These are phyloP conservation scores for Blastocrithidia nonstop DNA, from an alignment of 208 protist genomes.

Conservation along the genomic window DNA sequence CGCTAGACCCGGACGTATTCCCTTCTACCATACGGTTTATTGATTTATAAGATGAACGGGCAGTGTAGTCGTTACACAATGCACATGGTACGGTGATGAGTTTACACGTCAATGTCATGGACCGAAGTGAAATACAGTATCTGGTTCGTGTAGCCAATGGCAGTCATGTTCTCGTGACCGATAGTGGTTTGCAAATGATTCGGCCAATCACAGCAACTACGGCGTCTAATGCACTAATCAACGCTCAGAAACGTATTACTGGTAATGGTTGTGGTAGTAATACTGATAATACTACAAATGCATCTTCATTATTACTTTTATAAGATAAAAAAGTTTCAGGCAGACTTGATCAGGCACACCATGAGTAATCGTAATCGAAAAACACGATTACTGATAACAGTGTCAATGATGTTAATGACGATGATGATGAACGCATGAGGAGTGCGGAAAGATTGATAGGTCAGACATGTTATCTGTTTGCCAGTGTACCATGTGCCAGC, in stretches of 20 bases:
- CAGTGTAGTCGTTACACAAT: constrained; percentile 32
- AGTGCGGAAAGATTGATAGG: constrained; percentile 25
- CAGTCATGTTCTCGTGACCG: constrained; percentile 66
- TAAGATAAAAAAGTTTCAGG: not conserved
- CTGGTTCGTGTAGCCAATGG: constrained; percentile 66
- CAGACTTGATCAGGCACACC: not conserved
- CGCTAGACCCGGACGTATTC: constrained; percentile 61
- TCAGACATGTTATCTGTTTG: constrained; percentile 34
- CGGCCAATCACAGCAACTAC: constrained; percentile 37
- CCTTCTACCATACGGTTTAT: constrained; percentile 68
- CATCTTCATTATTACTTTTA: not conserved
- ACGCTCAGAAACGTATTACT: too few species aligned
- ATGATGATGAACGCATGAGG: not conserved
- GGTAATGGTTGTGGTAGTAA: too few species aligned
- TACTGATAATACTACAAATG: not conserved
- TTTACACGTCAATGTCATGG: constrained; percentile 75
- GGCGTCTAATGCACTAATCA: constrained; percentile 9
- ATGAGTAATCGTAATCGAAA: not conserved
- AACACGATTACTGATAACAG: not conserved
- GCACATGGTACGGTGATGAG: constrained; percentile 73
- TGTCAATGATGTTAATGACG: constrained; percentile 5
- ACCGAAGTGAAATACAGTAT: constrained; percentile 67
- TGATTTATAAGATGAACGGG: constrained; percentile 32
- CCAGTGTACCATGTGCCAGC: constrained; percentile 34
- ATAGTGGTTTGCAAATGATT: constrained; percentile 69